Base-by-base conservation (phyloP, 176 grass and related monocot species). In the Oryza glaberrima region DNA sequence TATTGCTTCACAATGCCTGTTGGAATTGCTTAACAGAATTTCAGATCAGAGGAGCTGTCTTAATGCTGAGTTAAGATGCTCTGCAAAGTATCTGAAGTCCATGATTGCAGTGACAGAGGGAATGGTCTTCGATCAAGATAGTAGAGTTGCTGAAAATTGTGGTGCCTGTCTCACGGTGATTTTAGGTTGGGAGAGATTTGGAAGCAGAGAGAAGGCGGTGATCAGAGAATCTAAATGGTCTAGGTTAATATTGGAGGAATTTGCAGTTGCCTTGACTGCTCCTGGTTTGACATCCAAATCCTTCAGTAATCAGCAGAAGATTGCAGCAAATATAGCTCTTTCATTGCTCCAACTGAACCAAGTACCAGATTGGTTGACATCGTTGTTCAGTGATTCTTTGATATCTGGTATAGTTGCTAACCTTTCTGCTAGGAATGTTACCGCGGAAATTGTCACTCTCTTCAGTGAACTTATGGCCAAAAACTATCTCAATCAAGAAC, bases 1-100 rank as follows among this genome's bases (percentile, higher is more conserved):
- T 34, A 81, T 95, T 90, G 90, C 96, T 88, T 98, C 91, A 71
- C 83, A 98, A 20, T 98, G 96, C 84, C 88, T 98, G 46, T 41
- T 91, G 85, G 91, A 98, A 84, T 72, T 98, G 85, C 88, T 98
- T 44, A 83, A 74, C 5, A 83, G 84, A 81, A 89, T 95, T 92
- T 95, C 93, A 67, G 80, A 87, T 79, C 89, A 94, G 76, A 87
- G 75, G 66, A 86, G 65, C 3, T 45, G 25, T 66, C 51, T 43
- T 81, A 83, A 92, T 47, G 66, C 85, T 71, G 88, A 94, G 61
- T 82, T 95, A 80, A 90, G 82, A 77, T 95, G 89, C 61, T 90
- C 96, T 87, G 26, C 40, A 26, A 88, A 80, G 82, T 98, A 98
- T 77, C 69, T 95, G 32, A 90, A 95, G 88, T 95, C 96, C 20